Evolutionary conservation across 2,329 filamentous ascomycete species (phyloP), one percentile per base, ranked within the genome.

Genomic region (Capronia epimyces): DNA sequence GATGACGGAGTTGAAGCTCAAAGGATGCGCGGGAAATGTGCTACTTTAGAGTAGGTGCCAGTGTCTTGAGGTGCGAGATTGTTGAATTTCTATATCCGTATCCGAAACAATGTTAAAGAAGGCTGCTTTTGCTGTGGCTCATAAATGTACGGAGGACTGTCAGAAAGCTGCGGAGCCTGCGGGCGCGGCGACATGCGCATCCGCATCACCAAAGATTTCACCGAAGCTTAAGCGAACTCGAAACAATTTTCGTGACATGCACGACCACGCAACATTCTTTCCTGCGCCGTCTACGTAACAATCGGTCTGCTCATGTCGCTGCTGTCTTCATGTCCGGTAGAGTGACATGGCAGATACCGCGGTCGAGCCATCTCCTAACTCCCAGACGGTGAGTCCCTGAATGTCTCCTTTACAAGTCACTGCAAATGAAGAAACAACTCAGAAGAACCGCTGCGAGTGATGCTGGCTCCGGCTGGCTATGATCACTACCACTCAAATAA

Each of bases 391-490:
- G 68, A 63, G 67, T 56, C 45, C 7, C 20, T 2, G 10, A 10
- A 22, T 21, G 40, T 24, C 13, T 27, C 21, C 31, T 42, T 41
- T 49, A 31, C 12, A 16, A 25, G 3, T 42, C 43, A 25, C 55
- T 21, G 50, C 45, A 57, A 46, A 68, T 71, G 72, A 75, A 73
- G 71, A 75, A 66, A 66, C 43, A 65, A 66, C 65, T 37, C 34
- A 65, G 71, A 57, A 82, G 80, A 83, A 84, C 81, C 81, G 81
- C 81, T 83, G 81, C 80, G 79, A 77, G 78, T 81, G 79, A 83
- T 74, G 71, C 71, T 72, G 66, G 65, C 64, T 63, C 42, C 59
- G 51, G 60, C 68, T 67, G 69, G 69, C 70, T 70, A 68, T 80
- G 75, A 77, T 75, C 60, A 62, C 52, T 49, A 56, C 47, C 44